These are phyloP conservation scores for Phytophthora sp. DNA, from an alignment of 352 stramenopile genomes.

Conservation along the genomic window DNA sequence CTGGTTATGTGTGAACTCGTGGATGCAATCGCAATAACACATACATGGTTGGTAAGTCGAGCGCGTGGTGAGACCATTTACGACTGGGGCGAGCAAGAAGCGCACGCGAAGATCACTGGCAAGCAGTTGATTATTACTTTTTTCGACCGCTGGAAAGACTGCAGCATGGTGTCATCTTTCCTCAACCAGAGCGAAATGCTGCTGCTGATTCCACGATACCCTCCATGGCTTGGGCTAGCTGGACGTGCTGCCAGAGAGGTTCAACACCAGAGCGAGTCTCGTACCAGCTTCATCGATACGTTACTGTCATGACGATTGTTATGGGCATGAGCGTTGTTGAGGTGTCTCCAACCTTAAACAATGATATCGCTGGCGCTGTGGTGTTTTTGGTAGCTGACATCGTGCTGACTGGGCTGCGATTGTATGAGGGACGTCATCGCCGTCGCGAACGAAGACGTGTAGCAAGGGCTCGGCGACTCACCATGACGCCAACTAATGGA, in stretches of 20 bases:
- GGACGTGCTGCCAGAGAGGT: conserved; percentile 27
- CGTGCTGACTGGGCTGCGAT: conserved; percentile 20
- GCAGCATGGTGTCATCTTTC: conserved; percentile 38
- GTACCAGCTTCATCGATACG: conserved; percentile 37
- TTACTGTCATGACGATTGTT: conserved; percentile 40
- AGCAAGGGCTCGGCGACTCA: conserved; percentile 10
- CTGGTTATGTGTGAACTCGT: conserved; percentile 38
- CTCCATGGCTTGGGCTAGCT: conserved; percentile 37
- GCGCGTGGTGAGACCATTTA: conserved; percentile 24
- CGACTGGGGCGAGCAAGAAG: conserved; percentile 18
- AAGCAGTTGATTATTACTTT: conserved; percentile 37
- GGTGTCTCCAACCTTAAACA: conserved; percentile 17
- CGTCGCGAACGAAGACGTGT: conserved; percentile 12
- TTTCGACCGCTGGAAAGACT: conserved; percentile 44
- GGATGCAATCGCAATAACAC: conserved; percentile 24
- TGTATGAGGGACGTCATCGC: conserved; percentile 23
- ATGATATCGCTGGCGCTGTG: conserved; percentile 33
- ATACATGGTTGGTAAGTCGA: conserved; percentile 35
- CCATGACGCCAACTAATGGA: conserved; percentile 19
- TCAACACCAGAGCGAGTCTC: conserved; percentile 28
- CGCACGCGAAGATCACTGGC: conserved; percentile 10
- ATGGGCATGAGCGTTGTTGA: conserved; percentile 37
- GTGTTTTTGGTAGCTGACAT: conserved; percentile 38
- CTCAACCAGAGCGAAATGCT: conserved; percentile 37
- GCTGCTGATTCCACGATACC: conserved; percentile 28